These are phyloP conservation scores for Triticum urartu DNA, from an alignment of 176 grass and related monocot genomes.

Conservation along the genomic window DNA sequence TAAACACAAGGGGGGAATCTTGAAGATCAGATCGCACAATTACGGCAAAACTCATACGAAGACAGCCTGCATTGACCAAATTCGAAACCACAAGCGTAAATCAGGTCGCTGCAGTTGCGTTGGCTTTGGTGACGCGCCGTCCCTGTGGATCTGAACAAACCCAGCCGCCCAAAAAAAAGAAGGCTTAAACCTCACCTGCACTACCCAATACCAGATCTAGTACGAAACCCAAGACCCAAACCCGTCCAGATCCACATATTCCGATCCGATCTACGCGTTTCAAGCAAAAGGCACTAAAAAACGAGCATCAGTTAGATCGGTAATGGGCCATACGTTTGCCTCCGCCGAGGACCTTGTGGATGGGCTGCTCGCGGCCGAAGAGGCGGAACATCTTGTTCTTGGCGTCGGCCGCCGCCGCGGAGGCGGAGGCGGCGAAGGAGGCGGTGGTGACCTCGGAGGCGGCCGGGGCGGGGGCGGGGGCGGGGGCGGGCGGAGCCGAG, in stretches of 20 bases:
- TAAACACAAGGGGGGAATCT: background rate
- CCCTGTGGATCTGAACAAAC: constrained; percentile 8
- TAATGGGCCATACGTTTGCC: constrained; percentile 65
- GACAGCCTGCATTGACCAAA: background rate
- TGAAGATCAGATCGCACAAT: background rate
- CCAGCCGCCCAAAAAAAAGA: background rate
- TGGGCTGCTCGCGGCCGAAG: constrained; percentile 79
- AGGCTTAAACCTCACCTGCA: constrained; percentile 16
- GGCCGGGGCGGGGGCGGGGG: background rate
- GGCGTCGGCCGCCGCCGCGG: constrained; percentile 19
- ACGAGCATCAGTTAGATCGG: background rate
- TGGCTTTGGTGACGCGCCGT: too few species aligned
- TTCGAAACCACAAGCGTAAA: background rate
- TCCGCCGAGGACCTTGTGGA: constrained; percentile 81
- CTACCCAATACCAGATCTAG: constrained; percentile 32
- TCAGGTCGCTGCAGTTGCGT: background rate
- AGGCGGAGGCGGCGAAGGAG: constrained; percentile 33
- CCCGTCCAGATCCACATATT: constrained; percentile 17
- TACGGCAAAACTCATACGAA: background rate
- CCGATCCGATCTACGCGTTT: constrained; percentile 42
- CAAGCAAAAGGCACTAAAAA: background rate
- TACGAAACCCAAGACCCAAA: background rate
- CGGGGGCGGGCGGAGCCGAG: constrained; percentile 17
- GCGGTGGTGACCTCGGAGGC: constrained; percentile 18
- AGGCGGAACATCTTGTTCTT: constrained; percentile 77